These are phyloP conservation scores for Cryphonectria nitschkei DNA, from an alignment of 2,329 filamentous ascomycete genomes.

Conservation along the genomic window DNA sequence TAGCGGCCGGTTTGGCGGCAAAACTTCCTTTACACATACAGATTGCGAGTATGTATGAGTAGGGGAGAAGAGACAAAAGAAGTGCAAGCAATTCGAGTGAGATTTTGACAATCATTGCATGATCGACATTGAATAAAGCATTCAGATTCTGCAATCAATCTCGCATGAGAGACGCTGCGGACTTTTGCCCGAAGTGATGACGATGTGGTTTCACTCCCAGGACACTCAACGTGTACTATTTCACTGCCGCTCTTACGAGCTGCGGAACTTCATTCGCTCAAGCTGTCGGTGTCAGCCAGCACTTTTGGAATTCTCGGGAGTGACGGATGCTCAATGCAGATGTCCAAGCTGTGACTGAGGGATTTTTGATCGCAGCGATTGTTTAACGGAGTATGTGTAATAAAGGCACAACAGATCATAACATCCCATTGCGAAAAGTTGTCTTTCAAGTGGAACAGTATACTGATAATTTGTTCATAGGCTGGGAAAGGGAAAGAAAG, in stretches of 20 bases:
- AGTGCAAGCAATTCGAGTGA: no score
- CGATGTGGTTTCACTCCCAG: not conserved
- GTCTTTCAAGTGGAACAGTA: not conserved
- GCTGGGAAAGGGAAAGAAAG: no score
- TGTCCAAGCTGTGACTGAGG: no score
- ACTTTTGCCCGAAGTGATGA: not conserved
- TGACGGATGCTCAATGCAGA: no score
- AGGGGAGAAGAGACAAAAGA: no score
- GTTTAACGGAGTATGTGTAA: no score
- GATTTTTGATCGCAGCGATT: no score
- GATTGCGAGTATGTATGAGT: no score
- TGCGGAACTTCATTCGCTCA: not conserved
- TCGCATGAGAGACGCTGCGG: not conserved
- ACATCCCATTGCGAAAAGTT: not conserved
- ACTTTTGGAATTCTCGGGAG: no score
- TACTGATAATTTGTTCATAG: no score
- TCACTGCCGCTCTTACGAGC: not conserved
- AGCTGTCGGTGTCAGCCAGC: not conserved
- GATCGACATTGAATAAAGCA: no score
- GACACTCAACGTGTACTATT: not conserved
- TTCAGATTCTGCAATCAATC: not conserved
- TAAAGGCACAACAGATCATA: not conserved
- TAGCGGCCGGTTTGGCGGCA: slow-evolving; percentile 3
- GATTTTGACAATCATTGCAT: no score
- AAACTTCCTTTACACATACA: not conserved